Evolutionary conservation across 2,329 filamentous ascomycete genomes (phyloP).

Genomic region (Neofusicoccum parvum): DNA sequence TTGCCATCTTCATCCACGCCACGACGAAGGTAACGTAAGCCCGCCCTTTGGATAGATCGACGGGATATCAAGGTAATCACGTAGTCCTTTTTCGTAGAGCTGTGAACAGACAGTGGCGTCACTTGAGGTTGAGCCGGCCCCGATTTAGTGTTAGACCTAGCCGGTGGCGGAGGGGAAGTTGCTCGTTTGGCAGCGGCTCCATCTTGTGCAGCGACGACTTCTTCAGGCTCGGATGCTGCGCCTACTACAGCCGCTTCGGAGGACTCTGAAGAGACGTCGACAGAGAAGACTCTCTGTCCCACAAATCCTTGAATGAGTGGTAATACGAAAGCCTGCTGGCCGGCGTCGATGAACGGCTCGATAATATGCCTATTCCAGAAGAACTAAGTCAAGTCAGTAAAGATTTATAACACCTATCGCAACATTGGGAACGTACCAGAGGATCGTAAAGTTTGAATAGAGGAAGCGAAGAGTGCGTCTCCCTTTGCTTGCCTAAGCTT

Average conservation of each 20-base stretch:
- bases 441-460: slow-evolving; percentile 74
- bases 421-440: slow-evolving; percentile 35
- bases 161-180: slow-evolving; percentile 28
- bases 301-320: slow-evolving; percentile 94
- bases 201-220: slow-evolving; percentile 36
- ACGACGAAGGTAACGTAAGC: slow-evolving; percentile 84
- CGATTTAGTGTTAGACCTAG: slow-evolving; percentile 19
- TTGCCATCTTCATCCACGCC: slow-evolving; percentile 89
- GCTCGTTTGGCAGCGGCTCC: slow-evolving; percentile 22
- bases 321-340: slow-evolving; percentile 70
- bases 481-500: slow-evolving; percentile 50
- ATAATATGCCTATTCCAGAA: slow-evolving; percentile 90
- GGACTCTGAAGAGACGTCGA: slow-evolving; percentile 56
- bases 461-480: slow-evolving; percentile 54
- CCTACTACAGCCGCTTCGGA: slow-evolving; percentile 39
- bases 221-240: slow-evolving; percentile 35
- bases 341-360: slow-evolving; percentile 71
- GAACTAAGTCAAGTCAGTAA: slow-evolving; percentile 50
- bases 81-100: slow-evolving; percentile 52
- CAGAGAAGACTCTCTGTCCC: slow-evolving; percentile 78
- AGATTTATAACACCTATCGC: background rate
- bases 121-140: slow-evolving; percentile 13
- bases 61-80: slow-evolving; percentile 91
- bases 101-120: slow-evolving; percentile 14
- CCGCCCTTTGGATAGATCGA: slow-evolving; percentile 81